Evolutionary conservation across 805 yeast genomes (phyloP), one percentile per base, ranked within the genome.

Genomic region (Sugiyamaella marilandica): DNA sequence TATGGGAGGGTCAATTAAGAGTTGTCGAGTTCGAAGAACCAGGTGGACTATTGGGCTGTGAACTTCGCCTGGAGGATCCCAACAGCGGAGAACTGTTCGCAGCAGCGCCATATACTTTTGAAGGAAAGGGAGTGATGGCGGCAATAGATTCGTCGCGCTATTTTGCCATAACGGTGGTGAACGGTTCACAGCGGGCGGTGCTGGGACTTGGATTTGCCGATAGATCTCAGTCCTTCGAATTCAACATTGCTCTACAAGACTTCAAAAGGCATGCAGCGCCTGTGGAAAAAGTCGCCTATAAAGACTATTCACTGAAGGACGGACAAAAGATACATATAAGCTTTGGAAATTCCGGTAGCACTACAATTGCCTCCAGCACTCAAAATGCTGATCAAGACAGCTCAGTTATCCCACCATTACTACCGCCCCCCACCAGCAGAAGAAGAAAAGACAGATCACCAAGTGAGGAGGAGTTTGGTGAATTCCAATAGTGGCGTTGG

Each of bases 141-240:
- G 73, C 67, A 2, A 39, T 55, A 11, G 70, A 66, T 55, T 68
- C 71, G 29, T 58, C 68, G 7, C 59, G 70, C 39, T 65, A 66
- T 43, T 76, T 68, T 55, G 72, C 71, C 21, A 61, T 75, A 5
- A 51, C 57, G 16, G 60, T 71, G 7, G 63, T 72, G 31, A 64
- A 62, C n/a, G 65, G 67, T 44, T 63, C 53, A 2, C 57, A 65
- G 51, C 63, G 62, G n/a, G 69, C 76, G 10, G 70, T 70, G 21
- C 59, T 75, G n/a, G 79, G 79, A 3, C 56, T 75, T 49, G 71
- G 71, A 11, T 73, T 74, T 51, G 60, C 58, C 1, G 71, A 71
- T 58, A 56, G 68, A 29, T 47, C 57, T 34, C 65, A 61, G 37
- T 64, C 73, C 14, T 64, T 68, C 47, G 75, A 70, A 32, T 73